A percentile compares a stretch with the other conserved stretches of the same genome.
These are phyloP conservation scores for Erysimum cheiranthoides DNA, from an alignment of 345 rosid species.

Conservation along the genomic window DNA sequence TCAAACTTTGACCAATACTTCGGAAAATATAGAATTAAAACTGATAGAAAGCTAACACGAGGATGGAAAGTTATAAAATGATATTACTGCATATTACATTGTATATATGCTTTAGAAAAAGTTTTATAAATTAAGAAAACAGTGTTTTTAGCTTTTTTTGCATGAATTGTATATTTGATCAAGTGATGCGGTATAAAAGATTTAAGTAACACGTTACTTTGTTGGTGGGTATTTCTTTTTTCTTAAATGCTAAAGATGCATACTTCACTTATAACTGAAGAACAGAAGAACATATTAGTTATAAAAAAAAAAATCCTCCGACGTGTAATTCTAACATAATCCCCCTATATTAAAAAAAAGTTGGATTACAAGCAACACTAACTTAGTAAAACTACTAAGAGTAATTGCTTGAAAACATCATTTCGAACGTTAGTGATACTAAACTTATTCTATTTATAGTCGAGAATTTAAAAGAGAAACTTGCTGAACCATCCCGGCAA, in stretches of 20 bases:
- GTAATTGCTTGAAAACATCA: not conserved
- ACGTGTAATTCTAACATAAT: too few species aligned
- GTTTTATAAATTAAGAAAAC: not conserved
- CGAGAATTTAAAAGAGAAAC: not conserved
- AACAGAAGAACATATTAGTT: too few species aligned
- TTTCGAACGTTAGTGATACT: not conserved
- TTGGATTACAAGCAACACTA: too few species aligned
- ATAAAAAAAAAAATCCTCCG: too few species aligned
- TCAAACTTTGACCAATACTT: conserved; percentile 39
- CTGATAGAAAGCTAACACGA: conserved; percentile 27
- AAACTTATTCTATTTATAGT: not conserved
- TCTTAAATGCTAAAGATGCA: not conserved
- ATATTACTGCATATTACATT: not conserved
- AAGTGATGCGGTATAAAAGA: conserved; percentile 15
- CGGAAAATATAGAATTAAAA: conserved; percentile 21
- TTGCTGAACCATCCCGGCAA: too few species aligned
- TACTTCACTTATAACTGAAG: not conserved
- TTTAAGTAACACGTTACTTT: not conserved
- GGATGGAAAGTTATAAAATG: not conserved
- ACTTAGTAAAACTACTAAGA: not conserved
- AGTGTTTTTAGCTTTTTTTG: conserved; percentile 18
- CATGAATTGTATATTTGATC: not conserved
- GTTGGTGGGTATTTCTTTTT: conserved; percentile 21
- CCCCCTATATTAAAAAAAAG: too few species aligned
- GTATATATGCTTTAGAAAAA: conserved; percentile 2